Base-by-base conservation (phyloP, 2,329 filamentous ascomycete genomes). In the Trichoderma endophyticum region DNA sequence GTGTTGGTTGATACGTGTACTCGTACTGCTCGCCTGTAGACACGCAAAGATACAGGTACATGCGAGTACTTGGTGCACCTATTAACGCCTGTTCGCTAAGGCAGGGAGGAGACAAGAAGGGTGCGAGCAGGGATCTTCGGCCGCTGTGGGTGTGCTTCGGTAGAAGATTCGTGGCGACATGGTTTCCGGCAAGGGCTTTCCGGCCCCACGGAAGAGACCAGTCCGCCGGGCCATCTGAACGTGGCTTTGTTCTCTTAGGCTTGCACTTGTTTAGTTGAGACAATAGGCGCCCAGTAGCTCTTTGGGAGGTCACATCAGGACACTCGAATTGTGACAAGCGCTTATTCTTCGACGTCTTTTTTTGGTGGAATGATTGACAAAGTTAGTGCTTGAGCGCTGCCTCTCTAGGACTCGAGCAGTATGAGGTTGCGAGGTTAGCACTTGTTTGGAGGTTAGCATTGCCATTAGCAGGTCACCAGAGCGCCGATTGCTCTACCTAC, bases 181-280 rank as follows among this genome's bases (percentile, higher is more conserved):
- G 70, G 63, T 72, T 73, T 73, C 77, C 77, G 77, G 77, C 72
- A 78, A 79, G 73, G 75, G 75, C 73, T 70, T 79, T 77, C 77
- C 77, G 77, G 77, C 78, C 77, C 76, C 77, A 78, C 76, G 76
- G 77, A 73, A 60, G 56, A 68, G 54, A 68, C 65, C 54, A 60
- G 54, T 60, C 54, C 51, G 54, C 51, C 64, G 64, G 64, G 64
- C 64, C 64, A 67, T 30, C 28, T 67, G 64, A 68, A 60, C 36
- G 65, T 68, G 65, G 65, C 65, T 59, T 59, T 56, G 48, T 26
- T 24, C 32, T n/a, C 51, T 43, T 67, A 43, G 64, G 36, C 14
- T 34, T 30, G 32, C 61, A 48, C 51, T 57, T 67, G 51, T 57
- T 67, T 67, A 67, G 64, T 28, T 67, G 64, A 67, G 64, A 67